A percentile compares a stretch with the other conserved stretches of the same genome.
Conservation (phyloP, 2,329 filamentous ascomycete genomes). For the Xylaria sp. region DNA sequence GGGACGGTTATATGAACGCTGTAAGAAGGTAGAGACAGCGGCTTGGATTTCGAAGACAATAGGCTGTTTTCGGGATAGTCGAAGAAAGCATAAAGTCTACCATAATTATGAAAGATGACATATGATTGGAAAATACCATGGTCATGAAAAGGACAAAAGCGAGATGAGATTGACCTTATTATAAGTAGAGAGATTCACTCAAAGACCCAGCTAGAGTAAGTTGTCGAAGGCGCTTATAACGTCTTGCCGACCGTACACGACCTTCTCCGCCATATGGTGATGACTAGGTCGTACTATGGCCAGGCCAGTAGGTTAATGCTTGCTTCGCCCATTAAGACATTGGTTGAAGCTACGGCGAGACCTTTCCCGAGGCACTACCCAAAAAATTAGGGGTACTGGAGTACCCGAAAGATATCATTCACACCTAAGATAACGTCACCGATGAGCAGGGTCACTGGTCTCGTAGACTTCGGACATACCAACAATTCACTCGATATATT, state of each 20-base stretch:
- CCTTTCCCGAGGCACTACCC: constrained; percentile 45
- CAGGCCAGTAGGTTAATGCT: constrained; percentile 41
- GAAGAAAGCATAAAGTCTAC: constrained; percentile 50
- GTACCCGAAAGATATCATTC: constrained; percentile 43
- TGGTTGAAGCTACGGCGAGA: constrained; percentile 41
- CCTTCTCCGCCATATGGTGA: constrained; percentile 45
- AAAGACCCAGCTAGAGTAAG: constrained; percentile 47
- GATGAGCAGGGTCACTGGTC: constrained; percentile 42
- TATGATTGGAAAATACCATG: constrained; percentile 49
- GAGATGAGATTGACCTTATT: neutral
- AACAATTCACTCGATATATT: constrained; percentile 44
- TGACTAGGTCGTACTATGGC: constrained; percentile 45
- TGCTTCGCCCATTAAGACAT: neutral
- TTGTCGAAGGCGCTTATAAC: constrained; percentile 48
- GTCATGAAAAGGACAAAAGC: neutral
- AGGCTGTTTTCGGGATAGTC: constrained; percentile 44
- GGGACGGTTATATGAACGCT: constrained; percentile 55
- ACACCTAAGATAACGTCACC: constrained; percentile 44
- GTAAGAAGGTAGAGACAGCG: constrained; percentile 42
- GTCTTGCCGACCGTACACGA: constrained; percentile 42
- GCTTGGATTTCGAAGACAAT: constrained; percentile 5
- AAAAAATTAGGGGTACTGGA: constrained; percentile 43
- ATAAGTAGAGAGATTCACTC: constrained; percentile 50
- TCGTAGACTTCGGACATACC: constrained; percentile 44
- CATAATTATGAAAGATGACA: constrained; percentile 54